Conservation (phyloP, 1,284 basidiomycete genomes). For the Leucoagaricus sp. region DNA sequence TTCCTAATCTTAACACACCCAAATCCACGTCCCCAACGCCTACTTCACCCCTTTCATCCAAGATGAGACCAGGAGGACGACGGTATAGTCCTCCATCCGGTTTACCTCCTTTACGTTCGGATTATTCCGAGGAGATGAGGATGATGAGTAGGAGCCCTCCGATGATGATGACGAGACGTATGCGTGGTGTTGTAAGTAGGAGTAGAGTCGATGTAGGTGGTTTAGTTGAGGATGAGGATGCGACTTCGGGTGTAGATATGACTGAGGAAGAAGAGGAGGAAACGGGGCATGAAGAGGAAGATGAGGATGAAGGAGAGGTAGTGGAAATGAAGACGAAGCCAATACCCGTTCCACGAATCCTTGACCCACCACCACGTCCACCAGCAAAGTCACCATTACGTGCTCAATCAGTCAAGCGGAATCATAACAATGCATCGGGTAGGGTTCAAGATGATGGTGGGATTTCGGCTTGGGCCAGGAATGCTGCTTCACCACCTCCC, state of each 20-base stretch:
- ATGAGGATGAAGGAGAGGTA: slow-evolving; percentile 2
- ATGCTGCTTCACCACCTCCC: slow-evolving; percentile 24
- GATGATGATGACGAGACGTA: too few relatives aligned
- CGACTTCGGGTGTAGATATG: slow-evolving; percentile 8
- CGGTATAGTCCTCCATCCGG: slow-evolving; percentile 54
- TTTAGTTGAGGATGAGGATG: slow-evolving; percentile 16
- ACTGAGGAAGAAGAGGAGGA: slow-evolving; percentile 14
- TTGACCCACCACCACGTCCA: slow-evolving; percentile 28
- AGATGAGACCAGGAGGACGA: slow-evolving; percentile 28
- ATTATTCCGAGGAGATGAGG: slow-evolving; percentile 49
- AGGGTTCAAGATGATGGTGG: slow-evolving; percentile 28
- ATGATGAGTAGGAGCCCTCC: too few relatives aligned
- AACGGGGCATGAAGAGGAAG: slow-evolving; percentile 14
- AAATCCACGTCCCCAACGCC: slow-evolving; percentile 27
- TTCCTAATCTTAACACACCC: slow-evolving; percentile 50
- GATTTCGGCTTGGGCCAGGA: slow-evolving; percentile 33
- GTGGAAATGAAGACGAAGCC: slow-evolving; percentile 15
- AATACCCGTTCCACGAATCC: slow-evolving; percentile 34
- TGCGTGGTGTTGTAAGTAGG: not conserved
- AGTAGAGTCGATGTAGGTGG: not conserved
- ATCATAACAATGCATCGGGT: too few relatives aligned
- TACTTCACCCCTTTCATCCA: slow-evolving; percentile 23
- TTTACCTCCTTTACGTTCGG: slow-evolving; percentile 54
- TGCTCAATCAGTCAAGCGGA: slow-evolving; percentile 33
- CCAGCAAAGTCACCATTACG: slow-evolving; percentile 56